Evolutionary conservation across 1,284 basidiomycete species (phyloP), one percentile per base, ranked within the genome.

Genomic region (Apiotrichum akiyoshidainum): DNA sequence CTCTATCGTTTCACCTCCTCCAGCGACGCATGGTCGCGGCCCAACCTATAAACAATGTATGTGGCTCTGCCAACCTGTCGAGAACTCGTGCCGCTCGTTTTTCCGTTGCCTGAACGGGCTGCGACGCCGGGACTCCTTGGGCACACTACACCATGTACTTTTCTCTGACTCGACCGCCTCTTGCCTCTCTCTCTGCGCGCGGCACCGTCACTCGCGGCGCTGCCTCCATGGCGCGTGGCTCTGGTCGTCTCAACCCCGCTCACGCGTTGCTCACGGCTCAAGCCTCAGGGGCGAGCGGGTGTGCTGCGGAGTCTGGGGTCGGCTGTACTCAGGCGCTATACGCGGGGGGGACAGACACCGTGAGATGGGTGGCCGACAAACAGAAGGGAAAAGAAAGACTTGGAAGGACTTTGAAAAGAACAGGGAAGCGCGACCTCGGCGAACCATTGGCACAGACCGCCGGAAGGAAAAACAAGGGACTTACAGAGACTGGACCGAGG

Each of bases 241-340:
- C 58, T 46, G 53, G 56, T 55, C 53, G 53, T 57, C 54, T 49
- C 55, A 53, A 63, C 58, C 58, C 61, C 61, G 58, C 61, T 63
- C 61, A 63, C 61, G 61, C 61, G 54, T 31, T 52, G 61, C 61
- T 54, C 61, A 59, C 61, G 61, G 61, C 61, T 63, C 61, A 63
- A 63, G 58, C 61, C 55, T 22, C 17, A 14, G 39, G 47, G 58
- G 61, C 61, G 61, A 63, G 61, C 61, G 61, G 61, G 61, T 59
- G 58, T 57, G 61, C 61, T 42, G 55, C 61, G 61, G 61, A 63
- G 61, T 35, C 61, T 60, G 58, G 58, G 58, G 58, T 53, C 58
- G 61, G 61, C 58, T 48, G 41, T 39, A 50, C 35, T 40, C 52
- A 49, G 52, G n/a, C 17, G 47, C 17, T 10, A 33, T 46, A n/a